Evolutionary conservation across 2,329 filamentous ascomycete genomes (phyloP), one percentile per base, ranked within the genome.

Genomic region (Colletotrichum cuscutae): DNA sequence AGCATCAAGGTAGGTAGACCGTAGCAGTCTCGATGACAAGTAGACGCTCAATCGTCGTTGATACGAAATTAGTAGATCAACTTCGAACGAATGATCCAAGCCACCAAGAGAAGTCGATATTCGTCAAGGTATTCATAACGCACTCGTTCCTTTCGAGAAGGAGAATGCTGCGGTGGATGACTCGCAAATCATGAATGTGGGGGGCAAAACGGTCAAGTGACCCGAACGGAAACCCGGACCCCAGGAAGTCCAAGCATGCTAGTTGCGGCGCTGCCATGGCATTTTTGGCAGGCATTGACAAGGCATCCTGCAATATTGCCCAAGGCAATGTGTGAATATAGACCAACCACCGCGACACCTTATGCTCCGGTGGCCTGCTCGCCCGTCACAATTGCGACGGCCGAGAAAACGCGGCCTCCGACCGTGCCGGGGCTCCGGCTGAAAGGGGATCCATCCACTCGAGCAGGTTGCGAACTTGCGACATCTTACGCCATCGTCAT

Each of bases 141-240:
- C 15, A n/a, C 15, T 12, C 37, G 13, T 30, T n/a, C 19, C 59
- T n/a, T 28, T 30, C 24, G 2, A 49, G 59, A 46, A 28, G 4
- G 19, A 22, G 9, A 13, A 7, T 30, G 19, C 26, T 35, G n/a
- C 12, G 22, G 19, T 46, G 30, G 52, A 56, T 65, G 32, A 56
- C 49, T 56, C 30, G 49, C 62, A 8, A 49, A 56, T 9, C 32
- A 12, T 5, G 22, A 13, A 56, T 35, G 24, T 37, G 62, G 62
- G 32, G 62, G 52, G 30, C 3, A 12, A 35, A 53, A 37, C 46
- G 46, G 60, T 63, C 62, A 65, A 65, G 32, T 65, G 62, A 65
- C 49, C 52, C 24, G 62, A 65, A 65, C 30, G 62, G 62, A 65
- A 65, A 65, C 62, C 42, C 52, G 24, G 62, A 28, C 32, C 49